phyloP scores from a whole-genome alignment of 331 rosid species.

The Acacia pycnantha region DNA sequence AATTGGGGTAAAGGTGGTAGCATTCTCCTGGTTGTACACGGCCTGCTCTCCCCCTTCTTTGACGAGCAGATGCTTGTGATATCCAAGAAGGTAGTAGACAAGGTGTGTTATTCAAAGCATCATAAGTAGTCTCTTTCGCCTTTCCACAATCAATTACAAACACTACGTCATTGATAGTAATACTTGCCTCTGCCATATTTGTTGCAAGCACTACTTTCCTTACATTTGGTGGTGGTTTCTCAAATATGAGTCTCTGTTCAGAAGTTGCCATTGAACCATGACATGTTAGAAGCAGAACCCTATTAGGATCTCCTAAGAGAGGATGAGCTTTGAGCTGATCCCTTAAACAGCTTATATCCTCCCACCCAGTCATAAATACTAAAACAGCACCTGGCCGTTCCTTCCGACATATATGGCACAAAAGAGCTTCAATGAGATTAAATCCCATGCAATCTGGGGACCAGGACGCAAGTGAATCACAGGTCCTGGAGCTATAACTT shows the following conservation, averaged over 20 bases:
- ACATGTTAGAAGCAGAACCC: slow-evolving; percentile 86
- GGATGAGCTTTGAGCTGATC: slow-evolving; percentile 97
- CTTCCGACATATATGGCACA: slow-evolving; percentile 95
- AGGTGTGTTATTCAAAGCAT: slow-evolving; percentile 96
- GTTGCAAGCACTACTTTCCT: slow-evolving; percentile 94
- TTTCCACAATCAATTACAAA: slow-evolving; percentile 97
- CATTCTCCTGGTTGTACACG: slow-evolving; percentile 98
- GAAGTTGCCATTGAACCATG: slow-evolving; percentile 98
- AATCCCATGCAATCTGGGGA: slow-evolving; percentile 88
- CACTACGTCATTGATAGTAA: slow-evolving; percentile 88
- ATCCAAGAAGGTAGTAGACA: slow-evolving; percentile 97
- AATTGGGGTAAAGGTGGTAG: slow-evolving; percentile 89
- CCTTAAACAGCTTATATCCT: slow-evolving; percentile 89
- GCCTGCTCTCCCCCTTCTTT: slow-evolving; percentile 99
- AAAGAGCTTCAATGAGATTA: slow-evolving; percentile 93
- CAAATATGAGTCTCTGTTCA: slow-evolving; percentile 97
- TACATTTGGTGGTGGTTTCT: slow-evolving; percentile 75
- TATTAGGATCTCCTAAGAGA: slow-evolving; percentile 92
- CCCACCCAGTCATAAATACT: slow-evolving; percentile 99
- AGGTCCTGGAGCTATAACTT: slow-evolving; percentile 75
- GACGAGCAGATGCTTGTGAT: slow-evolving; percentile 95
- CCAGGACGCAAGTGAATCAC: slow-evolving; percentile 89
- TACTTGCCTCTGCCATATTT: slow-evolving; percentile 99
- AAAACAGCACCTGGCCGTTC: slow-evolving; percentile 94
- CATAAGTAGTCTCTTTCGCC: slow-evolving; percentile 96